Evolutionary conservation across 2,329 filamentous ascomycete genomes (phyloP), one percentile per base, ranked within the genome.

Genomic region (Penicillium sp.): DNA sequence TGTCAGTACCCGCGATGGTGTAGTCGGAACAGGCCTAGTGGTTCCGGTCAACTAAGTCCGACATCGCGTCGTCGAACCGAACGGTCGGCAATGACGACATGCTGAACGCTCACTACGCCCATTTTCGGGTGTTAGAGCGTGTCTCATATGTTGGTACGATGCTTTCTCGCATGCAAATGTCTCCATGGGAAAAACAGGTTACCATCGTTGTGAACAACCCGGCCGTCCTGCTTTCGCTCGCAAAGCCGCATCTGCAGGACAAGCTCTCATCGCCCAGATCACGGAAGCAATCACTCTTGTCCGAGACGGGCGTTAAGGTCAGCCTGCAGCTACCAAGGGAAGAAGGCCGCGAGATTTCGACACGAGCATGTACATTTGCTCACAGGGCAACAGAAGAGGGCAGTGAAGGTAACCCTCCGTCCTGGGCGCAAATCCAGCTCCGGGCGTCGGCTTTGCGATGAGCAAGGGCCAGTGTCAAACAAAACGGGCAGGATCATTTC

Each of bases 401-500:
- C 5, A 42, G 16, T n/a, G 5, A 19, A 42, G 14, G 16, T 16
- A n/a, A 45, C 19, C 16, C 22, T 26, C 43, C 33, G 25, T 35
- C 45, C 1, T 52, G 26, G 51, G 57, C 42, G 6, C 52, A 22
- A 55, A 43, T 55, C 43, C 52, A 37, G 25, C 45, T 55, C 43
- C 45, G 42, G 22, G 52, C 52, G 43, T 59, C 43, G 16, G 57
- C 26, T 33, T 51, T 59, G 33, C 43, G 19, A 53, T 58, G 43
- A 49, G 57, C 43, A 14, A 19, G 40, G 5, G 40, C 14, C 5
- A 58, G 48, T 48, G 28, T 22, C 35, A 51, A 54, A 22, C 25
- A 52, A 22, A n/a, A 55, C 25, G 16, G 45, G 26, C 51, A 55
- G 25, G 25, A 26, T 37, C 49, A 51, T 19, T 55, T 59, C 52